Percentiles rank a stretch among this genome's conserved stretches.
Conservation (phyloP, 208 protist genomes). For the Sergeia podlipaevii region DNA sequence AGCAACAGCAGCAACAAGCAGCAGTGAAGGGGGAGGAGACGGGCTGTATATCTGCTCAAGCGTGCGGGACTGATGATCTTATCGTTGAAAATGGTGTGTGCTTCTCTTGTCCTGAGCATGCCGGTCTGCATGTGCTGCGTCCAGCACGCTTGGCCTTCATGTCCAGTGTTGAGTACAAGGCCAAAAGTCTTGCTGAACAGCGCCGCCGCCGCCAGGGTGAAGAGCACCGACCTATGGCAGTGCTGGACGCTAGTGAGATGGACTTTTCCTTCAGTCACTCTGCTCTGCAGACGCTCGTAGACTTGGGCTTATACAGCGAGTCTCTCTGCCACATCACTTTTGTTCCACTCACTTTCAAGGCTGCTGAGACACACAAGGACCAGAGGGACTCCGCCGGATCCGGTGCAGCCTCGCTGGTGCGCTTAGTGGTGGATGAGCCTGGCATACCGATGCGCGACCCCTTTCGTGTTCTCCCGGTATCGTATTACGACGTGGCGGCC, state of each 20-base stretch:
- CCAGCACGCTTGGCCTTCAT: constrained; percentile 62
- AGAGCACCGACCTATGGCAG: constrained; percentile 30
- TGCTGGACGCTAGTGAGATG: constrained; percentile 65
- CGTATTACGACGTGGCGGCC: constrained; percentile 47
- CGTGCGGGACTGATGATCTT: constrained; percentile 6
- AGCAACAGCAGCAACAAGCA: neutral
- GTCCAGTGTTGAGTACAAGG: constrained; percentile 32
- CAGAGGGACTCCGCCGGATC: constrained; percentile 26
- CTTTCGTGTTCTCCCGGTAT: constrained; percentile 31
- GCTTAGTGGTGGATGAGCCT: constrained; percentile 23
- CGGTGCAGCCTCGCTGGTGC: constrained; percentile 35
- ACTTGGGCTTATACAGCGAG: constrained; percentile 43
- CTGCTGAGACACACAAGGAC: too few relatives aligned
- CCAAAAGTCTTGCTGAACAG: constrained; percentile 15
- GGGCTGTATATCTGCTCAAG: neutral
- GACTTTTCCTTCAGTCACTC: constrained; percentile 70
- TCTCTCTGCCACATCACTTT: constrained; percentile 50
- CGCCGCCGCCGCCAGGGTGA: constrained; percentile 19
- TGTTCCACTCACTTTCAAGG: constrained; percentile 43
- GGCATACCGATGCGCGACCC: constrained; percentile 24
- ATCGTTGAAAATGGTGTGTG: constrained; percentile 70
- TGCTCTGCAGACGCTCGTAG: constrained; percentile 44
- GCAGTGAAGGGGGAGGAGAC: constrained; percentile 4
- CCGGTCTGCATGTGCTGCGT: constrained; percentile 62
- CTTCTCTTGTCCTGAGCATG: constrained; percentile 33